Percentiles rank a stretch among this genome's conserved stretches.
phyloP scores from a whole-genome alignment of 257 asterid species.

The Echites panduratus region DNA sequence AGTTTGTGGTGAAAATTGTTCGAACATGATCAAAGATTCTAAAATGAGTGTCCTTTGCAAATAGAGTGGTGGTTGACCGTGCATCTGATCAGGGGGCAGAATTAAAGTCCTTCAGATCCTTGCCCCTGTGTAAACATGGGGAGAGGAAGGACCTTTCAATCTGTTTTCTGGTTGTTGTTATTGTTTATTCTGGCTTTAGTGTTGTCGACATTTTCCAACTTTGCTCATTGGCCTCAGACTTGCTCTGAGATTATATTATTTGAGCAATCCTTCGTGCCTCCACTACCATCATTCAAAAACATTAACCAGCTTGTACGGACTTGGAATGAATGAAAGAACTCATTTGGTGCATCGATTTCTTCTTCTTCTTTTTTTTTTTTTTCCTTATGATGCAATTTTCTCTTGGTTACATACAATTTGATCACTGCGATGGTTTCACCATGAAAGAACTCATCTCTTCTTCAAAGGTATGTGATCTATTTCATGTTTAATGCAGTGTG shows the following conservation, averaged over 20 bases:
- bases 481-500: slow-evolving; percentile 33
- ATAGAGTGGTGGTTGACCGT: not conserved
- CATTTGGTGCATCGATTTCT: not conserved
- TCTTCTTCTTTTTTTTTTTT: no score
- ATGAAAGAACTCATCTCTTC: not conserved
- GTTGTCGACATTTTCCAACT: slow-evolving; percentile 1
- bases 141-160: not conserved
- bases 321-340: not conserved
- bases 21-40: not conserved
- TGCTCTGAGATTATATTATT: not conserved
- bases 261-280: not conserved
- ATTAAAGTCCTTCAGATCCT: not conserved
- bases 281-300: not conserved
- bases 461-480: not conserved
- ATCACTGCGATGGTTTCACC: no score
- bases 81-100: not conserved
- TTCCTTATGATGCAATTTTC: not conserved
- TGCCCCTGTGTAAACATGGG: slow-evolving; percentile 3
- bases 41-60: not conserved
- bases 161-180: slow-evolving; percentile 6
- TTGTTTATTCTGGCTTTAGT: not conserved
- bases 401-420: not conserved
- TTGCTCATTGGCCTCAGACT: slow-evolving; percentile 2
- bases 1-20: slow-evolving; percentile 2
- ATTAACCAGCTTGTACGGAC: not conserved